Evolutionary conservation across 1,139 yeast genomes (phyloP).

Genomic region (Arxiozyma bovina): DNA sequence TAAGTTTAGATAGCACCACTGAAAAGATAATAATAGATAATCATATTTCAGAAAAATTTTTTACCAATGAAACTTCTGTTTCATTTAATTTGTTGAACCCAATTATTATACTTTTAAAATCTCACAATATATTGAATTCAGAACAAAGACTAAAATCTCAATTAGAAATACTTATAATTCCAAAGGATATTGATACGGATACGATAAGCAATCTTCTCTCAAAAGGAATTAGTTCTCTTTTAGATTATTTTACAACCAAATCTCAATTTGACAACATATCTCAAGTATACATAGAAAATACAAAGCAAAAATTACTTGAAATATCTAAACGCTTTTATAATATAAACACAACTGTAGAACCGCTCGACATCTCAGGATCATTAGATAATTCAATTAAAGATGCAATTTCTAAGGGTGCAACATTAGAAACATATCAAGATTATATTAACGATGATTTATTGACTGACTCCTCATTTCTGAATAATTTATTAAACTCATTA

Average conservation of each 20-base stretch:
- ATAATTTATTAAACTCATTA: slow-evolving; percentile 56
- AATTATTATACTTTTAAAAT: slow-evolving; percentile 7
- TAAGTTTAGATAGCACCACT: background rate
- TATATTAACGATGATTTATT: slow-evolving; percentile 33
- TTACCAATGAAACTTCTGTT: background rate
- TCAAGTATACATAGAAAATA: slow-evolving; percentile 34
- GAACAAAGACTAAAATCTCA: slow-evolving; percentile 19
- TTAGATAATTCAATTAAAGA: slow-evolving; percentile 47
- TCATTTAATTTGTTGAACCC: background rate
- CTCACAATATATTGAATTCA: slow-evolving; percentile 1
- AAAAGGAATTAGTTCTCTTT: slow-evolving; percentile 43
- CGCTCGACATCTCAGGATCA: slow-evolving; percentile 10
- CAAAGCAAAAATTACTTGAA: slow-evolving; percentile 62
- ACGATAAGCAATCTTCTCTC: slow-evolving; percentile 51
- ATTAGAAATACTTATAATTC: slow-evolving; percentile 4
- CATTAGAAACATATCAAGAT: slow-evolving; percentile 23
- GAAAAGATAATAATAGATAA: background rate
- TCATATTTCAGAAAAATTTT: background rate
- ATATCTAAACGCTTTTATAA: slow-evolving; percentile 60
- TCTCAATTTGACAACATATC: slow-evolving; percentile 19
- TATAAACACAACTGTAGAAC: slow-evolving; percentile 34
- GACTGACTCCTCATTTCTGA: slow-evolving; percentile 49
- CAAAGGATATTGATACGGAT: slow-evolving; percentile 34
- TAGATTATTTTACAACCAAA: slow-evolving; percentile 35
- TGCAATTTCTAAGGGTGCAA: slow-evolving; percentile 34